Base-by-base conservation (phyloP, 495 filamentous ascomycete genomes). In the Lepraria neglecta region DNA sequence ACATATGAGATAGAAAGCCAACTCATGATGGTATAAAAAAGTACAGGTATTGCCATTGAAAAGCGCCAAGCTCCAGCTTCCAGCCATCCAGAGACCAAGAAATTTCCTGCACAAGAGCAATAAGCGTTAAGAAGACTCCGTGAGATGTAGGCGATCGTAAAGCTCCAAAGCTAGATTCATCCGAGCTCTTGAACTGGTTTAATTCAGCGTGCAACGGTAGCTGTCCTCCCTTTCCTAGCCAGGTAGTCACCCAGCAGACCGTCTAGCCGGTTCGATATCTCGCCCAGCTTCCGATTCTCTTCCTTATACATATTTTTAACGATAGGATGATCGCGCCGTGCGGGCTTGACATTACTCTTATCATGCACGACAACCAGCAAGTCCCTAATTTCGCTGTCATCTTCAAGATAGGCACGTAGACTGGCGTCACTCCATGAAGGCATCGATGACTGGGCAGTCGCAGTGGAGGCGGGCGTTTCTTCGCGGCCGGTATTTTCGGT, bases 341-440 rank as follows among this genome's bases (percentile, higher is more conserved):
- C 86, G 35, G 89, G 88, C 55, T 83, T 80, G 38, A 91, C 83
- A 60, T 88, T 87, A 27, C 83, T 87, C 73, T 89, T 94, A 72
- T 97, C 91, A 69, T 95, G 89, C 31, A 98, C 90, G 51, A 98
- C 87, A 10, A 92, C 80, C 57, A 97, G 82, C 69, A 97, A 78
- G 69, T 98, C 94, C 47, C 89, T 83, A 65, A 98, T 88, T 62
- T 96, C 91, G n/a, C 82, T 86, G 47, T 88, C 87, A 67, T 94
- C 91, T 63, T 97, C 92, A 65, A 97, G 85, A 74, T 96, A 98
- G 21, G 88, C 85, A 51, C 90, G 82, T 42, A 98, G 79, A 65
- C 82, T 86, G 62, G 85, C 79, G 71, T 96, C 94, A 65, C 87
- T 91, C 94, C 94, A 98, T 12, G 60, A 76, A 28, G 77, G 75